These are phyloP conservation scores for Craterostigma plantagineum DNA, from an alignment of 257 asterid species.

Conservation along the genomic window DNA sequence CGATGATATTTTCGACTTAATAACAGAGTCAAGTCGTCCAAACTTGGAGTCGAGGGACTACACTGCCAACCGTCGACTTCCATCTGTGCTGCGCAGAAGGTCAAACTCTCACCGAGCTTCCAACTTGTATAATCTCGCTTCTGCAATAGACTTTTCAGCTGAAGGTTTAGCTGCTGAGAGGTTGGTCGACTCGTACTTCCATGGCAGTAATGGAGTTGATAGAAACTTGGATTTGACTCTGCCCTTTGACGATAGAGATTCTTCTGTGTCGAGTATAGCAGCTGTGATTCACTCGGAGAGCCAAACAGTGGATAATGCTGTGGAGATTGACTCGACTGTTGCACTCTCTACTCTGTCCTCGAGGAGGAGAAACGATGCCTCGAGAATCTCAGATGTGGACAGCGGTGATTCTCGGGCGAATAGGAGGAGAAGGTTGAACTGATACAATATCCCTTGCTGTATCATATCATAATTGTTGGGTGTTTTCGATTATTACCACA, in stretches of 20 bases:
- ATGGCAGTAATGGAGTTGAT: too few species aligned
- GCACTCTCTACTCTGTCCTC: slow-evolving; percentile 80
- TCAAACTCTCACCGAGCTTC: slow-evolving; percentile 57
- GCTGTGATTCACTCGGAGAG: slow-evolving; percentile 97
- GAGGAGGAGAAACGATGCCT: slow-evolving; percentile 56
- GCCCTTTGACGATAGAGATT: slow-evolving; percentile 36
- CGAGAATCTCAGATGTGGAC: slow-evolving; percentile 78
- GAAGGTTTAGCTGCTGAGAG: slow-evolving; percentile 28
- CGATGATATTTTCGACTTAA: slow-evolving; percentile 49
- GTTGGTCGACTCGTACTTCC: too few species aligned
- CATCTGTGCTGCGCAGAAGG: neutral
- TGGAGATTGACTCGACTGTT: slow-evolving; percentile 89
- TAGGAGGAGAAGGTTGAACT: slow-evolving; percentile 50
- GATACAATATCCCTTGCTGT: too few species aligned
- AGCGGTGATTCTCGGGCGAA: slow-evolving; percentile 89
- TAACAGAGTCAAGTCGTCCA: too few species aligned
- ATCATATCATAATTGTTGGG: too few species aligned
- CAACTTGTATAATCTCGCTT: slow-evolving; percentile 10
- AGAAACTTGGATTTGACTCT: too few species aligned
- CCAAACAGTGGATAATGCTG: slow-evolving; percentile 76
- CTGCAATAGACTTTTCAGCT: too few species aligned
- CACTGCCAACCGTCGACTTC: too few species aligned
- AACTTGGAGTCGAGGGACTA: slow-evolving; percentile 22
- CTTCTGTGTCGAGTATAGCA: slow-evolving; percentile 83
- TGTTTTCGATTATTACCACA: too few species aligned